Evolutionary conservation across 179 eudicot species (phyloP), one percentile per base, ranked within the genome.

Genomic region (Silene coronaria): DNA sequence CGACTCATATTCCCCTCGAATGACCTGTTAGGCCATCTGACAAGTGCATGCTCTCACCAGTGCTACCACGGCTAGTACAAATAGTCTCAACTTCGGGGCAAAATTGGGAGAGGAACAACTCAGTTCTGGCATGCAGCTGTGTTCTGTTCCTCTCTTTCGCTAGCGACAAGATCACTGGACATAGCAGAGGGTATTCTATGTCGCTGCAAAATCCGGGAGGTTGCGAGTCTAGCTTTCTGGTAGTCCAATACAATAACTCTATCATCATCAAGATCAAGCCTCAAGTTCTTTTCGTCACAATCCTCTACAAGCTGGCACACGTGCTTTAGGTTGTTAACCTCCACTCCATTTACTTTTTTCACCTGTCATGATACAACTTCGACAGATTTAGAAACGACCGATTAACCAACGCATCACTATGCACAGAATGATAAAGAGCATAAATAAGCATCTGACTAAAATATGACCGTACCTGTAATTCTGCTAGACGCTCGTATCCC

Each of bases 401-500:
- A 75, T 53, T 14, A 53, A 53, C 58, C 21, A 14, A 16, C 57
- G 57, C 4, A 36, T 36, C 45, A 36, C 10, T 36, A 36, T 36
- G 11, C 45, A 34, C 38, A 7, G 45, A 53, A 53, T 51, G 19
- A 42, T 30, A 4, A n/a, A 7, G 17, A n/a, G 12, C 62, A 61
- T 27, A 24, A 2, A 26, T 22, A 27, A 34, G 16, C 7, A 46
- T 58, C 9, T n/a, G 62, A 48, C 45, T 12, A 27, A 64, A 9
- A 58, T 27, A 53, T 51, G 53, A 34, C 45, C 67, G 19, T 82
- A 94, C 98, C 97, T 91, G 98, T 73, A 91, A 73, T 74, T 91
- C 97, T 62, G 98, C 86, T 72, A 94, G 96, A 26, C 98, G 97
- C 84, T 94, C 98, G 76, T 94, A 94, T 19, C 98, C 97, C 4